Conservation (phyloP, 805 yeast species). For the Barnettozyma wickerhamii region DNA sequence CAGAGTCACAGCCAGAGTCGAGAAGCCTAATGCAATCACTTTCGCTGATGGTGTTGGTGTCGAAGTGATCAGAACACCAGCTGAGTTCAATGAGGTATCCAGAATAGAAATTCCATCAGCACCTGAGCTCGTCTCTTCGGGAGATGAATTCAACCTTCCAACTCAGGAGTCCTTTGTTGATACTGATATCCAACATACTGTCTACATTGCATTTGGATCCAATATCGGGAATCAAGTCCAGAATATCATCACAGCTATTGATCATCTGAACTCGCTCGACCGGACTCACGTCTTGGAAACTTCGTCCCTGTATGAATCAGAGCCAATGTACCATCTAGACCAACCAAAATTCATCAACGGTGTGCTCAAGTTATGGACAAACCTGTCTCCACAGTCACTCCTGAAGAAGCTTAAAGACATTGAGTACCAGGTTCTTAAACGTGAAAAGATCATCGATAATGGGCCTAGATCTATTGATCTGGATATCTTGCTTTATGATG, state of each 20-base stretch:
- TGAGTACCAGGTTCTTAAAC: constrained; percentile 64
- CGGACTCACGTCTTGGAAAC: constrained; percentile 45
- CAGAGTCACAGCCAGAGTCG: constrained; percentile 54
- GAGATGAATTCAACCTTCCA: constrained; percentile 15
- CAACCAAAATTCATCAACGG: constrained; percentile 87
- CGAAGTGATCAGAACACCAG: constrained; percentile 47
- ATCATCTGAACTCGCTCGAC: constrained; percentile 35
- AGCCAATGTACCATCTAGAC: constrained; percentile 85
- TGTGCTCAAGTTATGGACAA: constrained; percentile 62
- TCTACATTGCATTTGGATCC: constrained; percentile 84
- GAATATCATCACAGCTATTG: constrained; percentile 56
- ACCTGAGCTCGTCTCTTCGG: constrained; percentile 1
- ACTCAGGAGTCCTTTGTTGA: constrained; percentile 1
- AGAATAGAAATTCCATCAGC: constrained; percentile 12
- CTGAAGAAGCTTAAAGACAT: constrained; percentile 61
- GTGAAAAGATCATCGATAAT: constrained; percentile 78
- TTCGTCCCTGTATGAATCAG: constrained; percentile 80
- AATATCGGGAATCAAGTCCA: constrained; percentile 69
- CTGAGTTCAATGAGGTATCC: constrained; percentile 32
- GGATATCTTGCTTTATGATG: constrained; percentile 69
- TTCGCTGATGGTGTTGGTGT: constrained; percentile 91
- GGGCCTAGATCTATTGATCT: constrained; percentile 92
- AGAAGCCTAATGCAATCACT: constrained; percentile 86
- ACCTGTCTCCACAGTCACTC: constrained; percentile 58
- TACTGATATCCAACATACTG: constrained; percentile 39